A percentile compares a stretch with the other conserved stretches of the same genome.
Evolutionary conservation across 2,329 filamentous ascomycete species (phyloP).

Genomic region (Phaeosphaeriaceae sp.): DNA sequence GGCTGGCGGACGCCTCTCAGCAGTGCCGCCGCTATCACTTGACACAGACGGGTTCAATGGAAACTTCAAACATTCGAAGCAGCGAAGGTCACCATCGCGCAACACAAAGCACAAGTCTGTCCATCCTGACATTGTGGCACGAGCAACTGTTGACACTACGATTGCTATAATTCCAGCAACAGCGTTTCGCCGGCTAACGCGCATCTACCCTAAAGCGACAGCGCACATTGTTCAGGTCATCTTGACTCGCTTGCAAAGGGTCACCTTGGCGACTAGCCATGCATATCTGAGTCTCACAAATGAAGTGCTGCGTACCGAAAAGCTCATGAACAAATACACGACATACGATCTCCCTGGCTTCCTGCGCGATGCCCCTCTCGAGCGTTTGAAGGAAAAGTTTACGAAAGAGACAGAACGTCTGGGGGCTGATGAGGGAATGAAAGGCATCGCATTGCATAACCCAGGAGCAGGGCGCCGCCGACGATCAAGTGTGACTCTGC

Average conservation of each 20-base stretch:
- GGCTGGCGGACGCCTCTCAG: conserved; percentile 53
- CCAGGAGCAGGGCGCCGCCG: conserved; percentile 69
- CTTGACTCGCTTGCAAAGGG: conserved; percentile 88
- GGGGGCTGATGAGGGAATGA: conserved; percentile 79
- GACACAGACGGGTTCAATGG: conserved; percentile 53
- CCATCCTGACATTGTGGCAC: conserved; percentile 96
- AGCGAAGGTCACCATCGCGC: conserved; percentile 32
- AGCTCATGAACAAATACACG: conserved; percentile 91
- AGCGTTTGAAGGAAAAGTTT: conserved; percentile 92
- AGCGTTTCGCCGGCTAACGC: conserved; percentile 89
- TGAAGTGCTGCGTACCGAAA: conserved; percentile 91
- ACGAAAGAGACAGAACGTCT: conserved; percentile 81
- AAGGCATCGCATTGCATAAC: conserved; percentile 96
- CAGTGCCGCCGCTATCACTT: conserved; percentile 77
- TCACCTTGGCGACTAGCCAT: conserved; percentile 93
- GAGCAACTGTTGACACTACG: conserved; percentile 94
- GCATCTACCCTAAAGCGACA: conserved; percentile 94
- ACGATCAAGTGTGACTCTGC: conserved; percentile 71
- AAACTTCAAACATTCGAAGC: conserved; percentile 29
- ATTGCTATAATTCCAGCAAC: conserved; percentile 98
- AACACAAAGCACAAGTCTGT: conserved; percentile 70
- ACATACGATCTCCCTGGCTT: conserved; percentile 91
- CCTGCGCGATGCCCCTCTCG: conserved; percentile 80
- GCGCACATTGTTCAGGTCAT: conserved; percentile 98
- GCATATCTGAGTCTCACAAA: conserved; percentile 90